Evolutionary conservation across 768 basidiomycete genomes (phyloP).

Genomic region (Tylopilus sp.): DNA sequence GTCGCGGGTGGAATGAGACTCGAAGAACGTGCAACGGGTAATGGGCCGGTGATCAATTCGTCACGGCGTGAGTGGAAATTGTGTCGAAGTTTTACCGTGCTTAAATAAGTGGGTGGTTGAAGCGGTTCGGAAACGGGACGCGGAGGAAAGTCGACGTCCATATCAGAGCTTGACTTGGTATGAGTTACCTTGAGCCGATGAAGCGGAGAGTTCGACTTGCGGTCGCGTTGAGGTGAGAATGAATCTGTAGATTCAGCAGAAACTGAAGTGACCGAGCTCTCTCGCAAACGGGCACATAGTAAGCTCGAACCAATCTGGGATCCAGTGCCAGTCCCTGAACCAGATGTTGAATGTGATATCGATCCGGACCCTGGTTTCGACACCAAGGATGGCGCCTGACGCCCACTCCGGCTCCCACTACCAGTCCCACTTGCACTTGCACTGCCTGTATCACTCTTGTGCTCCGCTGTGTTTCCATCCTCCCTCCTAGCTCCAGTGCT

Average conservation of each 20-base stretch:
- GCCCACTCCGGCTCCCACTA: conserved; percentile 1
- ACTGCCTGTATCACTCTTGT: conserved; percentile 12
- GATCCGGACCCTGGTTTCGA: conserved; percentile 22
- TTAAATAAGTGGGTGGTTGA: conserved; percentile 6
- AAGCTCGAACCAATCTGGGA: conserved; percentile 25
- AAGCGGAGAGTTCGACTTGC: conserved; percentile 3
- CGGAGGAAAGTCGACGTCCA: conserved; percentile 26
- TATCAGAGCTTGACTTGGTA: conserved; percentile 14
- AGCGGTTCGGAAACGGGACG: conserved; percentile 20
- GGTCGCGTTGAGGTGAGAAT: conserved; percentile 1
- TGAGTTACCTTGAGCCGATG: conserved; percentile 7
- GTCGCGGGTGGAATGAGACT: conserved; percentile 5
- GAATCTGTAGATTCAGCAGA: conserved; percentile 24
- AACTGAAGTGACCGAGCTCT: conserved; percentile 31
- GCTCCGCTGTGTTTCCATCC: conserved; percentile 1
- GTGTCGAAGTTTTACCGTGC: background rate
- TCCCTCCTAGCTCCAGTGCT: conserved; percentile 10
- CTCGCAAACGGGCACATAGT: conserved; percentile 21
- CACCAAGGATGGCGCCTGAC: conserved; percentile 10
- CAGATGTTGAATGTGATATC: conserved; percentile 24
- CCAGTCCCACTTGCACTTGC: conserved; percentile 10
- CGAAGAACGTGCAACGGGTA: conserved; percentile 19
- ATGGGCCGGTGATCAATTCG: conserved; percentile 11
- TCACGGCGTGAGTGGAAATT: background rate
- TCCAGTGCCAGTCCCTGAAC: conserved; percentile 20